Evolutionary conservation across 768 basidiomycete genomes (phyloP).

Genomic region (Dacryopinax primogenitus): DNA sequence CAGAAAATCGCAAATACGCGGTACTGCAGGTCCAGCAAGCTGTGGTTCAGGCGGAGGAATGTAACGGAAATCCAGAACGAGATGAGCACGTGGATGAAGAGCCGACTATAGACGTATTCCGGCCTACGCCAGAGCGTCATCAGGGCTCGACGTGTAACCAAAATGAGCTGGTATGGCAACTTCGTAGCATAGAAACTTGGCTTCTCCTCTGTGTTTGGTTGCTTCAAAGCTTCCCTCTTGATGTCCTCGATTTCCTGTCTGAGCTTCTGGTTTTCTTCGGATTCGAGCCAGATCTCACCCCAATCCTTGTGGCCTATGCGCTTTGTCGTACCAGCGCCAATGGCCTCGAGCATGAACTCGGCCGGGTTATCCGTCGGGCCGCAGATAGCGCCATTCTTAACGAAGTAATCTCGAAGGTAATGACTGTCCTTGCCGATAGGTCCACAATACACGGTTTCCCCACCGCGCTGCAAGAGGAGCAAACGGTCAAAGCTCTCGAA

Average conservation of each 20-base stretch:
- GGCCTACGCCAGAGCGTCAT: conserved; percentile 68
- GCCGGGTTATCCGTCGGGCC: conserved; percentile 61
- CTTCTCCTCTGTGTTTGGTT: conserved; percentile 32
- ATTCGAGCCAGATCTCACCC: conserved; percentile 45
- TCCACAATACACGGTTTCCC: conserved; percentile 89
- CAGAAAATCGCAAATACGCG: conserved; percentile 63
- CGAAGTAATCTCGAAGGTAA: conserved; percentile 63
- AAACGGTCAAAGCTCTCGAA: conserved; percentile 69
- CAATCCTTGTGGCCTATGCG: conserved; percentile 44
- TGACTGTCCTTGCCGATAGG: conserved; percentile 66
- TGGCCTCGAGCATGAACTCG: conserved; percentile 60
- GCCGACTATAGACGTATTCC: conserved; percentile 70
- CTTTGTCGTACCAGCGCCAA: conserved; percentile 60
- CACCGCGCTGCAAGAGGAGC: conserved; percentile 50
- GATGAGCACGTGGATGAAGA: conserved; percentile 62
- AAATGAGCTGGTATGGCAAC: conserved; percentile 58
- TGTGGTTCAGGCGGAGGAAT: conserved; percentile 60
- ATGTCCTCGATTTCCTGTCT: conserved; percentile 38
- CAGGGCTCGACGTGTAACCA: conserved; percentile 55
- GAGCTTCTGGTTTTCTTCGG: conserved; percentile 41
- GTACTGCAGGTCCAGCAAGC: conserved; percentile 58
- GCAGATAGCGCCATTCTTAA: conserved; percentile 56
- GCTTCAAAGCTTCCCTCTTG: conserved; percentile 34
- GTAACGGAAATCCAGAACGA: conserved; percentile 63
- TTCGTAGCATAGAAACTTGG: conserved; percentile 54